phyloP scores from a whole-genome alignment of 2,329 filamentous ascomycete genomes.

The Arthroderma sp. region DNA sequence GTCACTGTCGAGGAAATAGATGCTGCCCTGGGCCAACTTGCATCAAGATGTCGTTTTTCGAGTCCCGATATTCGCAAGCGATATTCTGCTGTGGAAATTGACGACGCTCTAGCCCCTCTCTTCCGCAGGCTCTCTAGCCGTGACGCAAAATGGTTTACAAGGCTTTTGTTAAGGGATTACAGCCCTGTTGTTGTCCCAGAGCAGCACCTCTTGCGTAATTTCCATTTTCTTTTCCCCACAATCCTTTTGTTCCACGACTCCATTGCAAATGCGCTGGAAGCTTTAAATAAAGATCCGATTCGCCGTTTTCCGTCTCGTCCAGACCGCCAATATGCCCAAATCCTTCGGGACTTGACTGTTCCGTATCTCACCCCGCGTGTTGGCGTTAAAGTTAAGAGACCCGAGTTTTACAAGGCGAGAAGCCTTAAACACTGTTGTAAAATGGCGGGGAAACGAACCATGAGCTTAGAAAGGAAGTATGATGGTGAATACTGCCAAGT shows the following conservation, averaged over 20 bases:
- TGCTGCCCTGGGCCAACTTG: constrained; percentile 48
- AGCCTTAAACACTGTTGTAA: constrained; percentile 63
- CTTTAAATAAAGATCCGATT: constrained; percentile 34
- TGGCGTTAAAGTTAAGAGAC: constrained; percentile 52
- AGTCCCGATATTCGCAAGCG: constrained; percentile 44
- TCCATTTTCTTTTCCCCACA: constrained; percentile 57
- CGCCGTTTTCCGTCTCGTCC: constrained; percentile 25
- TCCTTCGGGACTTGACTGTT: constrained; percentile 23
- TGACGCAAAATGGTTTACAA: constrained; percentile 78
- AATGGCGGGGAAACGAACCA: constrained; percentile 45
- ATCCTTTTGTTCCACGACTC: constrained; percentile 58
- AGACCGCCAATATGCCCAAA: constrained; percentile 18
- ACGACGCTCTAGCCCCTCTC: constrained; percentile 40
- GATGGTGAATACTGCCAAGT: constrained; percentile 88
- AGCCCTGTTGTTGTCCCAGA: constrained; percentile 52
- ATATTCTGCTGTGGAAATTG: constrained; percentile 27
- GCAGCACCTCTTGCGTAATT: constrained; percentile 41
- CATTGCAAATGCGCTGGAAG: constrained; percentile 46
- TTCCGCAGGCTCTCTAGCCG: constrained; percentile 49
- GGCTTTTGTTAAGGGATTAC: constrained; percentile 65
- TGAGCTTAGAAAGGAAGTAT: constrained; percentile 70
- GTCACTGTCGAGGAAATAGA: constrained; percentile 66
- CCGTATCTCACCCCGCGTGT: constrained; percentile 40
- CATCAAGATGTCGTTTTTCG: constrained; percentile 58
- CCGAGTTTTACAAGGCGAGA: constrained; percentile 51